Base-by-base conservation (phyloP, 495 filamentous ascomycete genomes). In the Acidomyces sp. region DNA sequence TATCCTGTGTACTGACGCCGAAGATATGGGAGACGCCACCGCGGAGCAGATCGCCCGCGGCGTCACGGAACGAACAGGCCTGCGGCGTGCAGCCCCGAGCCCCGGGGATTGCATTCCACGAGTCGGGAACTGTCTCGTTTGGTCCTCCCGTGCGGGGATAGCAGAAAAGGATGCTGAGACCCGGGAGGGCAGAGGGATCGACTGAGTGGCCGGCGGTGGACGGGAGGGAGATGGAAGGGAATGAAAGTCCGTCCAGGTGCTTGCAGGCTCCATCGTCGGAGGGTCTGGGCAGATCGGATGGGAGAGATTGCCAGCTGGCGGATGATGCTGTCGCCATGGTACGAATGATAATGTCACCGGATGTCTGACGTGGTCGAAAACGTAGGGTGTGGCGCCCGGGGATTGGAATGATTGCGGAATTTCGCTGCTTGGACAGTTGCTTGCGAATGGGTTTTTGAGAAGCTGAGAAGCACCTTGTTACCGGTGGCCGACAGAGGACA, bases 71-170 rank as follows among this genome's bases (percentile, higher is more conserved):
- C 0, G 39, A 48, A 31, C 55, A 58, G 13, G 56, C 55, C 41
- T 58, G 55, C 5, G 55, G 55, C 13, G 55, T 56, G 41, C 54
- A 58, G 26, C 55, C 55, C 20, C 55, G 39, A 11, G 54, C 53
- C 3, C 55, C 51, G n/a, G 55, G 51, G 24, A 54, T 54, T 3
- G 44, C 37, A 38, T 56, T 52, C 55, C 51, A 54, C 13, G 35
- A 33, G 3, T 39, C 42, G 5, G 51, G 51, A 24, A 46, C 42
- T 5, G 19, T 43, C 36, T 59, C 51, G 24, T 35, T 34, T 6
- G 48, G 54, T 3, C 41, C 48, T 21, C 36, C 52, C 23, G 51
- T 44, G 18, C 48, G 51, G 13, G 51, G 51, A 44, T 54, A 52
- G 48, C 19, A 50, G 44, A 58, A 55, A 28, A 58, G 27, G 33